Evolutionary conservation across 768 basidiomycete species (phyloP).

Genomic region (Chlorophyllum brunneum): DNA sequence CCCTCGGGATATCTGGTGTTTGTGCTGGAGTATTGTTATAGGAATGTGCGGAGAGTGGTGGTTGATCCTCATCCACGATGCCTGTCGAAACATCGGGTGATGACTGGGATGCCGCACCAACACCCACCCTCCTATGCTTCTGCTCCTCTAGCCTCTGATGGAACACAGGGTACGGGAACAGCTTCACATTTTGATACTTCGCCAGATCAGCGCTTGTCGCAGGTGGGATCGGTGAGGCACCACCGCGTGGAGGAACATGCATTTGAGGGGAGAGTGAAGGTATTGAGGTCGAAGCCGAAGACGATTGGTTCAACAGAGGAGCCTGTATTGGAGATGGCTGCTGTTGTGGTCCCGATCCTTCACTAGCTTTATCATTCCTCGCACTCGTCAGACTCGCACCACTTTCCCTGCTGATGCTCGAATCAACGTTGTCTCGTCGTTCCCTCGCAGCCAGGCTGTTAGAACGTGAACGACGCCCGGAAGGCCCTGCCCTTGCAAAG

Average conservation of each 20-base stretch:
- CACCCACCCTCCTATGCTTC: slow-evolving; percentile 44
- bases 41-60: slow-evolving; percentile 39
- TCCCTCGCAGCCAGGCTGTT: slow-evolving; percentile 72
- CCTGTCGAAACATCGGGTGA: slow-evolving; percentile 43
- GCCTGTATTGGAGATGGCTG: slow-evolving; percentile 37
- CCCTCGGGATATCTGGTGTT: slow-evolving; percentile 48
- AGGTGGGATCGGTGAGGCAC: slow-evolving; percentile 75
- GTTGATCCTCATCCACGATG: slow-evolving; percentile 45
- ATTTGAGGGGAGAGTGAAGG: slow-evolving; percentile 56
- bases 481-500: slow-evolving; percentile 62
- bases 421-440: slow-evolving; percentile 65
- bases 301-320: slow-evolving; percentile 49
- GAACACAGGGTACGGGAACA: slow-evolving; percentile 90
- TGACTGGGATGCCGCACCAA: slow-evolving; percentile 40
- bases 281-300: slow-evolving; percentile 70
- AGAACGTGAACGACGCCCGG: slow-evolving; percentile 73
- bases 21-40: slow-evolving; percentile 47
- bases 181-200: slow-evolving; percentile 74
- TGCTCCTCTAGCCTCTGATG: slow-evolving; percentile 75
- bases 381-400: slow-evolving; percentile 64
- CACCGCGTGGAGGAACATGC: slow-evolving; percentile 41
- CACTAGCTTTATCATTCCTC: slow-evolving; percentile 52
- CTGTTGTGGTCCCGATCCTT: slow-evolving; percentile 20
- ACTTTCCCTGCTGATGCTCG: slow-evolving; percentile 72
- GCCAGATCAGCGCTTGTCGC: slow-evolving; percentile 65